A percentile compares a stretch with the other conserved stretches of the same genome.
Evolutionary conservation across 1,284 basidiomycete genomes (phyloP).

Genomic region (Amylostereum areolatum): DNA sequence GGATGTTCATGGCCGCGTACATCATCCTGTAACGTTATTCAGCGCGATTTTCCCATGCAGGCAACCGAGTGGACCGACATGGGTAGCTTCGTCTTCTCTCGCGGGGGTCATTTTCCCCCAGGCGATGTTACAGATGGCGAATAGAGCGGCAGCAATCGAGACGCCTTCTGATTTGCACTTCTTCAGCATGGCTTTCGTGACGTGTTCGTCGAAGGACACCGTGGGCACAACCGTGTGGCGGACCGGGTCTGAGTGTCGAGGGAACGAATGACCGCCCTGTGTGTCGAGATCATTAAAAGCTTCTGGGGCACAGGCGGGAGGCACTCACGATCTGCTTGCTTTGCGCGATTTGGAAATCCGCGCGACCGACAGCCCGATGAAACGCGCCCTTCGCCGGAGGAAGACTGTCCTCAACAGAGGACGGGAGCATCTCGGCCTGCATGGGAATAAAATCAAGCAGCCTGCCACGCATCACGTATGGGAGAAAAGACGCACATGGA

Average conservation of each 20-base stretch:
- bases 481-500: constrained; percentile 16
- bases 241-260: constrained; percentile 35
- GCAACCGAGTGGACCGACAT: constrained; percentile 31
- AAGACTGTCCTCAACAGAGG: constrained; percentile 48
- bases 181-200: constrained; percentile 54
- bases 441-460: neutral
- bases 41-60: neutral
- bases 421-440: constrained; percentile 37
- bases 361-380: constrained; percentile 36
- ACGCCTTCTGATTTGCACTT: constrained; percentile 66
- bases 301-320: neutral
- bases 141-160: constrained; percentile 69
- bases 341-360: constrained; percentile 53
- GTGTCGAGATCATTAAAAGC: constrained; percentile 4
- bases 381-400: constrained; percentile 33
- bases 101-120: constrained; percentile 50
- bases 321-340: constrained; percentile 41
- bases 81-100: constrained; percentile 44
- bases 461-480: neutral
- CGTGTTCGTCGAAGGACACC: constrained; percentile 44
- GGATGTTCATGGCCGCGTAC: constrained; percentile 74
- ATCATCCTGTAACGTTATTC: constrained; percentile 47
- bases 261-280: constrained; percentile 66
- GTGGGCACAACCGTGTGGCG: constrained; percentile 64
- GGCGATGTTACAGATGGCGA: constrained; percentile 70